Base-by-base conservation (phyloP, 257 asterid genomes). In the Forsythia viridissima region DNA sequence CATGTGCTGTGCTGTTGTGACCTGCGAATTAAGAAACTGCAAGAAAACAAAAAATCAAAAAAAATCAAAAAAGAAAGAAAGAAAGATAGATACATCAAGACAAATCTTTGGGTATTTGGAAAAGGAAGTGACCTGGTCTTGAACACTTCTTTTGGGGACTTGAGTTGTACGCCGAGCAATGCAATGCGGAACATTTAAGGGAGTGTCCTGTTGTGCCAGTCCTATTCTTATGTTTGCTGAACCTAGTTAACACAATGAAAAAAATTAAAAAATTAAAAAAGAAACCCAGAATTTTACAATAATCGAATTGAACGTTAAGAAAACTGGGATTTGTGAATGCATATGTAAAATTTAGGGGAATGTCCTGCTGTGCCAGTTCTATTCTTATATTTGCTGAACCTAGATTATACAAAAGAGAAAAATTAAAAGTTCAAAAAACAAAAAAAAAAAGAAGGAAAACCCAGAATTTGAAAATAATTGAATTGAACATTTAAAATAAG, bases 21-120 rank as follows among this genome's bases (percentile, higher is more conserved):
- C 97, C 92, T 91, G 97, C 80, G 97, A 90, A 89, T 96, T 96
- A 79, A 96, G 94, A 80, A 90, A 73, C 99, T 96, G 89, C 85
- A 86, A 30, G 52, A 82, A 77, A 57, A 71, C 42, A 76, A 77
- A 70, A 30, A 61, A 39, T 41, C 3, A 5, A 44, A 71, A 44
- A 36, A 3, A 41, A 44, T n/a, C n/a, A n/a, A n/a, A n/a, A n/a
- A n/a, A n/a, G n/a, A n/a, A 78, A 4, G 41, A 37, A 21, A 42
- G 41, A 42, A 66, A 44, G 24, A n/a, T 21, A 30, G 30, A 63
- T 80, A 46, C 18, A 39, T 37, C 41, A 30, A 30, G 41, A 37
- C 16, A 18, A 46, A 68, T 12, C 39, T 13, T 34, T 34, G 41
- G 20, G 18, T 24, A 71, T 51, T 24, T 12, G 18, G 52, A 15